Base-by-base conservation (phyloP, 108 stramenopile genomes). In the Pelagomonas calceolata region DNA sequence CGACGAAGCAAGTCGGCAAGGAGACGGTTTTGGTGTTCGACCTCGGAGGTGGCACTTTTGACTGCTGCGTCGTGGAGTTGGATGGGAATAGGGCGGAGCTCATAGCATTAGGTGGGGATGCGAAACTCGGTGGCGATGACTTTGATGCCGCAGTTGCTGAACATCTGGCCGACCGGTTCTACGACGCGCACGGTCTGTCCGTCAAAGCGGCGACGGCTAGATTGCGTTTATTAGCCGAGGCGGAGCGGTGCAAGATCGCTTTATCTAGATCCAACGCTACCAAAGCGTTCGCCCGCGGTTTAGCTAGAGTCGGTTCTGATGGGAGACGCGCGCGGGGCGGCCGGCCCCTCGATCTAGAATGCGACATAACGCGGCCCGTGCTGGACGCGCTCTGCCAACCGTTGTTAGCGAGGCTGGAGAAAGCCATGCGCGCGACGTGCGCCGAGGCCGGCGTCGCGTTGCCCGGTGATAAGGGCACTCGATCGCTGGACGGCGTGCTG, bases 21-120 rank as follows among this genome's bases (percentile, higher is more conserved):
- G 94, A 92, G 72, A 67, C 94, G 15, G 91, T 96, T 30, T 73
- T 96, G 34, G 94, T 96, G 0, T 94, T 96, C 82, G 95, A 96
- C 75, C 72, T 96, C 37, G 95, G 95, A 4, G 95, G 95, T 29
- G 95, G 95, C 33, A 96, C 95, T 0, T 94, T 91, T 75, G 95
- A 96, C 82, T 93, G 94, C 30, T 91, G 88, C 26, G 84, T 96
- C 30, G 71, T 96, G 34, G 79, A 87, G 63, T 87, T 95, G 4
- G 92, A 88, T 30, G 88, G 84, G 44, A 93, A 93, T 9, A 65
- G 92, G 3, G 90, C 90, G 3, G 93, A 94, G 80, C 90, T 96
- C 21, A 69, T 94, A n/a, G 88, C 90, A 16, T 93, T 93, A 3
- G 82, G 87, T 0, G 95, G 95, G 5, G 89, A 96, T 72, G 73